Evolutionary conservation across 345 rosid genomes (phyloP).

Genomic region (Kernera saxatilis): DNA sequence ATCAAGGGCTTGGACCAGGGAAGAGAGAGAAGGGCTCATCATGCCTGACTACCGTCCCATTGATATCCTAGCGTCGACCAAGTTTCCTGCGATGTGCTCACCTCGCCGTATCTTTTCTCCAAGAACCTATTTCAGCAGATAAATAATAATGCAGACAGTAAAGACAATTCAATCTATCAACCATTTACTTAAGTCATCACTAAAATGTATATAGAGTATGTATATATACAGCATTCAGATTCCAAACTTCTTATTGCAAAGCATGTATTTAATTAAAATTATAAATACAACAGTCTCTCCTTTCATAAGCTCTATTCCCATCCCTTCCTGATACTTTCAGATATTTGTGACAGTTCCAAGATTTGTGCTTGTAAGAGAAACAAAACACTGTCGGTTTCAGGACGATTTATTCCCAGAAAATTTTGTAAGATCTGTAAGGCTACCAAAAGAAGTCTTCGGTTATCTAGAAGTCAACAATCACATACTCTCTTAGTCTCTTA

Average conservation of each 20-base stretch:
- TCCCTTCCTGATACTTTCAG: not conserved
- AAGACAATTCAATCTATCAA: not conserved
- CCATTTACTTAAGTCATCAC: slow-evolving; percentile 6
- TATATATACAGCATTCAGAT: slow-evolving; percentile 5
- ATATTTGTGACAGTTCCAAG: not conserved
- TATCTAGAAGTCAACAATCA: not conserved
- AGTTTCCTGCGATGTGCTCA: slow-evolving; percentile 54
- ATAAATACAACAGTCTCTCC: not conserved
- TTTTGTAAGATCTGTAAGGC: not conserved
- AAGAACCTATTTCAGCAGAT: slow-evolving; percentile 39
- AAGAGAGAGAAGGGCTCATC: slow-evolving; percentile 47
- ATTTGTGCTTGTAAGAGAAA: not conserved
- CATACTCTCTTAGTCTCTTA: not conserved
- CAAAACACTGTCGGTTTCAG: not conserved
- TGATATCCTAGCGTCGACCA: slow-evolving; percentile 53
- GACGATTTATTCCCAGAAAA: not conserved
- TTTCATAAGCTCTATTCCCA: not conserved
- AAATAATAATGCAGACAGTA: not conserved
- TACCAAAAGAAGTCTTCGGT: not conserved
- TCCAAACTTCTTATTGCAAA: not conserved
- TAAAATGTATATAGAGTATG: slow-evolving; percentile 15
- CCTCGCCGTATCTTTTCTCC: slow-evolving; percentile 67
- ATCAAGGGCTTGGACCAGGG: slow-evolving; percentile 18
- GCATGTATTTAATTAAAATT: not conserved
- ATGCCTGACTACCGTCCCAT: slow-evolving; percentile 46